phyloP scores from a whole-genome alignment of 2,329 filamentous ascomycete genomes.

The Diaporthe helianthi region DNA sequence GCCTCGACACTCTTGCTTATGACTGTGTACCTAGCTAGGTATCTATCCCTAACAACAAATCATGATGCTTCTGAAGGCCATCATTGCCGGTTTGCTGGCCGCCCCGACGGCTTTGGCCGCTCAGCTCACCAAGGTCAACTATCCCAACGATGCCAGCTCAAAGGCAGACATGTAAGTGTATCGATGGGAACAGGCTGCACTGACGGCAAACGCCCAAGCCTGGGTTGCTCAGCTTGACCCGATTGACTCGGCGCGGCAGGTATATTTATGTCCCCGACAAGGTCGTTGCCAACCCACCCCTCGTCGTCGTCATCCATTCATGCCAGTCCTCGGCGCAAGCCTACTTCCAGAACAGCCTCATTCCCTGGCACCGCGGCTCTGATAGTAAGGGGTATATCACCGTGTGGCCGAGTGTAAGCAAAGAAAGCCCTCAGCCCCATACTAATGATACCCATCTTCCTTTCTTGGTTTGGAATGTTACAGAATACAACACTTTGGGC shows the following conservation, averaged over 20 bases:
- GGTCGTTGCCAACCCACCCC: conserved; percentile 43
- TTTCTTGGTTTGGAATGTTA: neutral
- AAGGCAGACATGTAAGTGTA: conserved; percentile 46
- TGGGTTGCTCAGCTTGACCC: neutral
- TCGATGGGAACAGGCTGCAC: neutral
- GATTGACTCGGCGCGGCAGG: conserved; percentile 35
- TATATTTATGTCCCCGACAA: conserved; percentile 48
- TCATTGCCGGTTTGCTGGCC: conserved; percentile 39
- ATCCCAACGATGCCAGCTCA: conserved; percentile 46
- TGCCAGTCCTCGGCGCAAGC: conserved; percentile 47
- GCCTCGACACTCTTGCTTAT: neutral
- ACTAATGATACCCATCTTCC: neutral
- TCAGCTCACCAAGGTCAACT: conserved; percentile 45
- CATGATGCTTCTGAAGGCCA: conserved; percentile 38
- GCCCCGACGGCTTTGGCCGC: conserved; percentile 38
- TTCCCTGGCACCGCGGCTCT: conserved; percentile 45
- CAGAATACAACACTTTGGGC: neutral
- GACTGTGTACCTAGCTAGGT: too few relatives aligned
- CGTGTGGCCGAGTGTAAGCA: conserved; percentile 57
- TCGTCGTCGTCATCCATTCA: conserved; percentile 48
- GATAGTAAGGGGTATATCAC: conserved; percentile 49
- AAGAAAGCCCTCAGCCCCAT: neutral
- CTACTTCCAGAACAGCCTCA: conserved; percentile 46
- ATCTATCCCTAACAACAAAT: neutral
- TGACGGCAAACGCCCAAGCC: neutral